Conservation (phyloP, 139 green algal species). For the Nannochloris sp. region DNA sequence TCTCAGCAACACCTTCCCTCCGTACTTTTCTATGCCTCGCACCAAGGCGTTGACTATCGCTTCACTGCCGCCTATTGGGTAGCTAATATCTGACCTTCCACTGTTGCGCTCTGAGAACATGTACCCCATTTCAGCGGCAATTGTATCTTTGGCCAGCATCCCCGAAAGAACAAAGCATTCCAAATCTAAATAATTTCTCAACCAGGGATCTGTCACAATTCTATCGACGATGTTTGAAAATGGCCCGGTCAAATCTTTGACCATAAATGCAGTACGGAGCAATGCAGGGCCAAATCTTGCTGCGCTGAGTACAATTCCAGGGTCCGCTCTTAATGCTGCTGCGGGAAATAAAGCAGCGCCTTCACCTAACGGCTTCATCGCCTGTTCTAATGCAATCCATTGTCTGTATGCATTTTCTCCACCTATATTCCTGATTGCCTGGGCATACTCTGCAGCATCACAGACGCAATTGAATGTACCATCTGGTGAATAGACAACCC, state of each 20-base stretch:
- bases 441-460: constrained; percentile 34
- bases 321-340: constrained; percentile 64
- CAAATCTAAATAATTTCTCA: constrained; percentile 89
- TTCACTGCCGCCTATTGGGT: constrained; percentile 75
- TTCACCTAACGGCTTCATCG: constrained; percentile 79
- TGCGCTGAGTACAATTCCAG: constrained; percentile 59
- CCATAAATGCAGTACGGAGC: constrained; percentile 40
- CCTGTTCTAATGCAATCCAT: constrained; percentile 53
- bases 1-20: constrained; percentile 67
- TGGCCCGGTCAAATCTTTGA: constrained; percentile 61
- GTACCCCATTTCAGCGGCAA: constrained; percentile 86
- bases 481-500: constrained; percentile 65
- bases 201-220: constrained; percentile 68
- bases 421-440: constrained; percentile 43
- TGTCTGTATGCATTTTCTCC: constrained; percentile 40
- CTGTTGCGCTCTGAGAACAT: constrained; percentile 77
- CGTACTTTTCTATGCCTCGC: constrained; percentile 76
- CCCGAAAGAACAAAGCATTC: constrained; percentile 91
- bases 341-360: constrained; percentile 75
- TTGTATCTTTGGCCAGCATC: constrained; percentile 81
- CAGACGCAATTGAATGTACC: constrained; percentile 58
- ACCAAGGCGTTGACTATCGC: constrained; percentile 82
- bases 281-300: constrained; percentile 71
- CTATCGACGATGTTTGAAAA: constrained; percentile 64
- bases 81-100: constrained; percentile 64